Base-by-base conservation (phyloP, 768 basidiomycete species). In the Chiua virens region DNA sequence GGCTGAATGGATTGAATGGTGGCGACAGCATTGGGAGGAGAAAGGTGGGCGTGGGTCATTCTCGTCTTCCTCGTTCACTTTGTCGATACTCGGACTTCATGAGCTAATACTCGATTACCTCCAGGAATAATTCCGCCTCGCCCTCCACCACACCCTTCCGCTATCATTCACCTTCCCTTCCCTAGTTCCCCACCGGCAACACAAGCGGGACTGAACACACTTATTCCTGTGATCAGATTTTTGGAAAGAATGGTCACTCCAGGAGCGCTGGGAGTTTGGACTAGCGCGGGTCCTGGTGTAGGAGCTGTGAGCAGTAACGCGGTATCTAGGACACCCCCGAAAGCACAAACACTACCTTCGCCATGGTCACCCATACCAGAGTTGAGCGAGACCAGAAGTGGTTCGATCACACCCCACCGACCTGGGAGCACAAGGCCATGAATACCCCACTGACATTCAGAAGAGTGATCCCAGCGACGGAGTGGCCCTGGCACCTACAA, bases 161-260 rank as follows among this genome's bases (percentile, higher is more conserved):
- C 85, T 1, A 79, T 90, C 36, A 76, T 91, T 7, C 89, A 89
- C 61, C 71, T 89, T 8, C 83, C 86, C 17, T 89, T 89, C 73
- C 87, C 89, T 4, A 83, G 80, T 56, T 83, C 83, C 5, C 86
- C 84, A 17, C 68, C 75, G 3, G 81, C 79, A 49, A 77, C 75
- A 4, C 69, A 76, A 43, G 66, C 69, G 30, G 80, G 82, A n/a
- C 71, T 86, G 69, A 75, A 75, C 17, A 71, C 78, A 37, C 70
- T 92, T 20, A 71, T 85, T 49, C 80, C 85, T 13, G 77, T 90
- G 47, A 69, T 91, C 42, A 72, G 76, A 37, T 89, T 89, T 67
- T 66, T 91, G 48, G 86, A 89, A 68, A 75, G 77, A 45, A 78
- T 86, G 69, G 67, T 87, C 18, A 73, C 74, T 40, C 85, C 86